Base-by-base conservation (phyloP, 345 rosid genomes). In the Hypericum perforatum region DNA sequence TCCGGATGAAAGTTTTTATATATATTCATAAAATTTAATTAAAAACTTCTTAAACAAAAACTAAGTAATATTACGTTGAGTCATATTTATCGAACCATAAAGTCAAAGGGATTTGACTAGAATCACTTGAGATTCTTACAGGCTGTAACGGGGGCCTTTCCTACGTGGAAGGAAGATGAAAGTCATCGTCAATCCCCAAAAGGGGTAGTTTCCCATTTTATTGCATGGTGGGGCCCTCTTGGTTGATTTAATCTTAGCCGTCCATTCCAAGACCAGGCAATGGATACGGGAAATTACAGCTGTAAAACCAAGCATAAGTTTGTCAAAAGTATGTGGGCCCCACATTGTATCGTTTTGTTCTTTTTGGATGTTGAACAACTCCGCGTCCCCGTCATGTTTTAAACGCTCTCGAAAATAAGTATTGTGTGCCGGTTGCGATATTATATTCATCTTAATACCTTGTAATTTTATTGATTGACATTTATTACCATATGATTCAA, bases 71-170 rank as follows among this genome's bases (percentile, higher is more conserved):
- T n/a, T n/a, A n/a, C n/a, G 29, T 1, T 44, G 9, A 10, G 9
- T 16, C 13, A 2, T 16, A 10, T 52, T 59, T 58, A 48, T 5
- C 13, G 32, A 3, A 46, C 50, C 3, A 3, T 0, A 68, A 72
- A 74, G 74, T 74, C 75, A 72, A 70, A 66, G 54, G 43, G 43
- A 63, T 71, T 71, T 68, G 66, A 58, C 78, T 57, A 0, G 60
- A 56, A 70, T 68, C 82, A 70, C 86, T 78, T 75, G 86, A 75
- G 80, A 74, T 74, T 80, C 82, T 61, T 56, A 69, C 82, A 80
- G 82, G 63, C 82, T 77, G 82, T 65, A 16, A 16, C 71, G 66
- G 86, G 4, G 86, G 72, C 38, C 76, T 74, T 3, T 65, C 63
- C 63, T 57, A 68, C 70, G 74, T 79, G 78, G 73, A 46, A 29